These are phyloP conservation scores for Podospora conica DNA, from an alignment of 495 filamentous ascomycete species.

Conservation along the genomic window DNA sequence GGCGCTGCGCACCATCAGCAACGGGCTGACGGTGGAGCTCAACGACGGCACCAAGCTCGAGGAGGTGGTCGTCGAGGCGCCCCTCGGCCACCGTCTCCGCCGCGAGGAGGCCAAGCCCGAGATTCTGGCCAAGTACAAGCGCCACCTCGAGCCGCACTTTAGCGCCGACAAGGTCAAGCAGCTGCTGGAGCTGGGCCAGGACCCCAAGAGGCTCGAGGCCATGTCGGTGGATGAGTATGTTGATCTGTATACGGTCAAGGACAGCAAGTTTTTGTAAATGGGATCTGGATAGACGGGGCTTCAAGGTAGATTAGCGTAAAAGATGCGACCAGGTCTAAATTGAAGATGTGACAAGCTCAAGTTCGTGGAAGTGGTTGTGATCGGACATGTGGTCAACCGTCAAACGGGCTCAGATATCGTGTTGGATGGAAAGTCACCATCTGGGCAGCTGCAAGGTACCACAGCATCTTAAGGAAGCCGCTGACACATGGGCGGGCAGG, in stretches of 20 bases:
- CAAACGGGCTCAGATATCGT: not conserved
- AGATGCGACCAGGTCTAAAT: not conserved
- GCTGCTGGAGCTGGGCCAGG: conserved; percentile 67
- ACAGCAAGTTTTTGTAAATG: conserved; percentile 48
- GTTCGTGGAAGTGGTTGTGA: not conserved
- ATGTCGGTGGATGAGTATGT: conserved; percentile 90
- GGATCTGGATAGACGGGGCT: not conserved
- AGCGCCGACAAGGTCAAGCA: conserved; percentile 65
- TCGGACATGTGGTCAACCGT: not conserved
- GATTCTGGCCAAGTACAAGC: conserved; percentile 89
- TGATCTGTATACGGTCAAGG: conserved; percentile 71
- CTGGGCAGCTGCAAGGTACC: not conserved
- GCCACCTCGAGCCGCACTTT: conserved; percentile 81
- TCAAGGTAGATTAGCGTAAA: not conserved
- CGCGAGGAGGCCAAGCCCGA: conserved; percentile 96
- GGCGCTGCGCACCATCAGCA: conserved; percentile 86
- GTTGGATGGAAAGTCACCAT: not conserved
- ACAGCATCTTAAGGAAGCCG: not conserved
- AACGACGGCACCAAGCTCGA: conserved; percentile 92
- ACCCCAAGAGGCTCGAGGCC: conserved; percentile 64
- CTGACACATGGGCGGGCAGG: not conserved
- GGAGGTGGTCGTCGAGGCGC: conserved; percentile 91
- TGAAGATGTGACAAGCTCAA: not conserved
- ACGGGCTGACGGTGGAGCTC: conserved; percentile 86
- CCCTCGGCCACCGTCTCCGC: conserved; percentile 83